Conservation (phyloP, 2,329 filamentous ascomycete species). For the Colletotrichum orbiculare region DNA sequence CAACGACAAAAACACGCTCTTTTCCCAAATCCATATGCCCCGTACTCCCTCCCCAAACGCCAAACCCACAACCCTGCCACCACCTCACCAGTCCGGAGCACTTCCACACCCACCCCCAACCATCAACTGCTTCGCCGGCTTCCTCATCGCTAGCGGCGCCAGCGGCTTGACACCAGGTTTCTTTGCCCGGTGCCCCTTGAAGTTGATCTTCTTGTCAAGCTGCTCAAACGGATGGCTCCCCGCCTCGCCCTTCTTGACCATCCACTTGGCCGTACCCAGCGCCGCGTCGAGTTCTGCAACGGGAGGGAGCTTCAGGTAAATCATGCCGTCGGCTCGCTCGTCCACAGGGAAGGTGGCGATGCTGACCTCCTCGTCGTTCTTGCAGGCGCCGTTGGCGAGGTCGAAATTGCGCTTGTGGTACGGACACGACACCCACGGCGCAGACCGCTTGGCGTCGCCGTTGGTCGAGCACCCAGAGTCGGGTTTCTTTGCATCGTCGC, state of each 20-base stretch:
- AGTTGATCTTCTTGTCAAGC: conserved; percentile 59
- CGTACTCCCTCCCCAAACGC: background rate
- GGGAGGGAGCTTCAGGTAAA: conserved; percentile 84
- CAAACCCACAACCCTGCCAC: background rate
- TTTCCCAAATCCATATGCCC: too few relatives aligned
- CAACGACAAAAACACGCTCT: too few relatives aligned
- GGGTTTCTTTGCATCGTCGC: conserved; percentile 49
- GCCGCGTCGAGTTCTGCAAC: conserved; percentile 83
- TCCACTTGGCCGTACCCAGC: conserved; percentile 83
- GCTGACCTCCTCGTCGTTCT: conserved; percentile 78
- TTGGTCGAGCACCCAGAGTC: conserved; percentile 35
- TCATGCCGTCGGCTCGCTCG: conserved; percentile 76
- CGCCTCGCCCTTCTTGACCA: conserved; percentile 77
- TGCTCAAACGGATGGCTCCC: conserved; percentile 53
- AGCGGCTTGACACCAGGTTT: conserved; percentile 52
- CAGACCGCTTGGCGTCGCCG: conserved; percentile 45
- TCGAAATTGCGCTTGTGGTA: conserved; percentile 92
- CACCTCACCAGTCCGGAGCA: conserved; percentile 58
- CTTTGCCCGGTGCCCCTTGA: conserved; percentile 56
- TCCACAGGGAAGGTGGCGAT: conserved; percentile 87
- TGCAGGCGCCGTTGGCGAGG: conserved; percentile 77
- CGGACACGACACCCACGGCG: conserved; percentile 87
- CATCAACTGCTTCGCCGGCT: conserved; percentile 51
- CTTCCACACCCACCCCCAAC: conserved; percentile 53
- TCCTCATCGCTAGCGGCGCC: conserved; percentile 47